Evolutionary conservation across 495 filamentous ascomycete species (phyloP).

Genomic region (Sporormia fimetaria): DNA sequence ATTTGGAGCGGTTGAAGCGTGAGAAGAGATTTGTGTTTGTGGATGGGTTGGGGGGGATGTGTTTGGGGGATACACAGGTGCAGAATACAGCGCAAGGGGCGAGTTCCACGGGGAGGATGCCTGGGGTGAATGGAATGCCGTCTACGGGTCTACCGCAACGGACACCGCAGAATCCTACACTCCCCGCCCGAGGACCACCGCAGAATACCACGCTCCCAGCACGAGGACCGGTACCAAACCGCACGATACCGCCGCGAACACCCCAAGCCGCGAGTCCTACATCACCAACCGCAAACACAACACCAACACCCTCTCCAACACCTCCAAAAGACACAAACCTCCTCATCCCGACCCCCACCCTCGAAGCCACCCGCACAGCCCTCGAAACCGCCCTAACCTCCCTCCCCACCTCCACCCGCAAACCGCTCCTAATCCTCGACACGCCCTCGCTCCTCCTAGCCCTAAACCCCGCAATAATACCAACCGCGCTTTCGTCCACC

Average conservation of each 20-base stretch:
- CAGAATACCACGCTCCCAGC: no score
- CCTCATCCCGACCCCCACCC: slow-evolving; percentile 8
- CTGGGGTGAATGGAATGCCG: no score
- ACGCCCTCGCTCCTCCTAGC: slow-evolving; percentile 43
- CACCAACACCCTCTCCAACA: not conserved
- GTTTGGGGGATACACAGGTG: slow-evolving; percentile 32
- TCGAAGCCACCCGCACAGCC: slow-evolving; percentile 14
- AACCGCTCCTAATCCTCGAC: slow-evolving; percentile 38
- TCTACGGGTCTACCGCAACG: no score
- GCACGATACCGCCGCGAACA: no score
- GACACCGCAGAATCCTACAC: no score
- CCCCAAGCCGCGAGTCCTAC: no score
- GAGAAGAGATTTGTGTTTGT: slow-evolving; percentile 55
- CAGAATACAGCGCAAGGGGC: not conserved
- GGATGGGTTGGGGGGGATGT: slow-evolving; percentile 58
- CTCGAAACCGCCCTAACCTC: slow-evolving; percentile 9
- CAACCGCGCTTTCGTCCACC: slow-evolving; percentile 7
- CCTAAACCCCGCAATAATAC: slow-evolving; percentile 25
- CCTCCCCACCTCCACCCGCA: slow-evolving; percentile 7
- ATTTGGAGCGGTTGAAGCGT: slow-evolving; percentile 49
- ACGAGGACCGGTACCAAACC: no score
- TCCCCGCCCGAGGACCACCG: no score
- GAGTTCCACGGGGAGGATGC: not conserved
- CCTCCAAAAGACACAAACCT: slow-evolving; percentile 4
- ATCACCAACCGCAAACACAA: not conserved